Conservation (phyloP, 208 protist species). For the Wallacemonas collosoma region DNA sequence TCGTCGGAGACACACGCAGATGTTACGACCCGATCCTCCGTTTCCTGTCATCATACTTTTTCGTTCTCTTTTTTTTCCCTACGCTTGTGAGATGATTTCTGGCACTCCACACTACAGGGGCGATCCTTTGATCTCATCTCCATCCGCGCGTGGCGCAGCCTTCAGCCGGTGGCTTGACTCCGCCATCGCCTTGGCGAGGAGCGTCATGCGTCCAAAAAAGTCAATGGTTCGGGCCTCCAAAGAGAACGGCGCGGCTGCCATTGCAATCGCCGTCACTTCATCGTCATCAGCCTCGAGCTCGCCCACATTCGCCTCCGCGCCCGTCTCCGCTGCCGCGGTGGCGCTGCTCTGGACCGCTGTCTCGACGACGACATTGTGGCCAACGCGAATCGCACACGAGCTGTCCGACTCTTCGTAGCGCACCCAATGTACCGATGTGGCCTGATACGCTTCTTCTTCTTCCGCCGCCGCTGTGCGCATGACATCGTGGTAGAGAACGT, state of each 20-base stretch:
- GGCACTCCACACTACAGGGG: not conserved
- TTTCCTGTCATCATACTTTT: too few relatives aligned
- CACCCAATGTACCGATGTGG: not conserved
- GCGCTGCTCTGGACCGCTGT: not conserved
- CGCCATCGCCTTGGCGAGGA: constrained; percentile 54
- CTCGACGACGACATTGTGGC: not conserved
- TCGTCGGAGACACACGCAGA: too few relatives aligned
- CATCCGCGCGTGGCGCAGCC: not conserved
- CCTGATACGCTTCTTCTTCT: not conserved
- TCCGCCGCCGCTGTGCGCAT: not conserved
- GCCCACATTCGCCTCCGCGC: not conserved
- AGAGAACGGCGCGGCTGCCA: constrained; percentile 48
- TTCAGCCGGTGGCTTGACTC: constrained; percentile 3
- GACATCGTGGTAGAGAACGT: constrained; percentile 34
- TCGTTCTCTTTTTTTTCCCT: too few relatives aligned
- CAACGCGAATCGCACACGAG: constrained; percentile 28
- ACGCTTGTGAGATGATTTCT: too few relatives aligned
- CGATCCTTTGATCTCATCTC: not conserved
- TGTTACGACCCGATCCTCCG: too few relatives aligned
- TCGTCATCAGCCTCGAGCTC: constrained; percentile 9
- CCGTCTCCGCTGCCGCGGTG: not conserved
- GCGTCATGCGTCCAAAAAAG: constrained; percentile 62
- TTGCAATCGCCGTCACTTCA: not conserved
- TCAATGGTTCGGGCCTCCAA: constrained; percentile 60
- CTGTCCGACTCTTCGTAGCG: not conserved